Percentiles rank a stretch among this genome's conserved stretches.
Evolutionary conservation across 208 protist genomes (phyloP).

Genomic region (Acanthamoeba healyi): DNA sequence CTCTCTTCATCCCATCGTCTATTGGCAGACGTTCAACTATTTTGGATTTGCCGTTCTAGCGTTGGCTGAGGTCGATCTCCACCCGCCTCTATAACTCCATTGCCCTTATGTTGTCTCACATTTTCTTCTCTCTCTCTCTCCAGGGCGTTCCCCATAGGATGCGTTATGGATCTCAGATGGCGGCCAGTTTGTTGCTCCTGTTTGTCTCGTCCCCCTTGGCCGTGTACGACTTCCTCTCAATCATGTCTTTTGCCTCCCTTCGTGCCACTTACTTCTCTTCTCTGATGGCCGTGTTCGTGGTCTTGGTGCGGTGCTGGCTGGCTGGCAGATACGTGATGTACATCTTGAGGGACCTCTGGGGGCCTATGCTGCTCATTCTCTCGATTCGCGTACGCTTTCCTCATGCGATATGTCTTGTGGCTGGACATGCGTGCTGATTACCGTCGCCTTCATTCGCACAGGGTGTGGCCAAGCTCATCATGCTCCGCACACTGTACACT

Average conservation of each 20-base stretch:
- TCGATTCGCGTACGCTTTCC: conserved; percentile 25
- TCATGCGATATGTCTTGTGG: not conserved
- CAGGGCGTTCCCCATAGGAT: conserved; percentile 24
- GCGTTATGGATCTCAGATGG: conserved; percentile 22
- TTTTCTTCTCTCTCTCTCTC: not conserved
- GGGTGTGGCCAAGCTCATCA: conserved; percentile 31
- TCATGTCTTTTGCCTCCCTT: too few species aligned
- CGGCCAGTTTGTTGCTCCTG: not conserved
- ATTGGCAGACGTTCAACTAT: conserved; percentile 36
- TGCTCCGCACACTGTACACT: conserved; percentile 25
- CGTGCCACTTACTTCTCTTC: too few species aligned
- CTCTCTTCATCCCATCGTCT: not conserved
- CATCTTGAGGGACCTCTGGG: conserved; percentile 20
- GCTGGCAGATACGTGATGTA: conserved; percentile 29
- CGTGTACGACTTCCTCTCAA: not conserved
- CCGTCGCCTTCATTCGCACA: not conserved
- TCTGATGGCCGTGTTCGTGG: too few species aligned
- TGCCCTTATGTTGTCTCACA: not conserved
- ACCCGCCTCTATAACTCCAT: not conserved
- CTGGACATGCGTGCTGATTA: not conserved
- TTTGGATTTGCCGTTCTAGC: conserved; percentile 13
- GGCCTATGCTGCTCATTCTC: conserved; percentile 42
- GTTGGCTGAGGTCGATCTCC: not conserved
- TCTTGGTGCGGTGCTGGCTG: too few species aligned
- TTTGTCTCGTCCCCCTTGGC: not conserved